These are phyloP conservation scores for Prunus yedoensis DNA, from an alignment of 331 rosid genomes.

Conservation along the genomic window DNA sequence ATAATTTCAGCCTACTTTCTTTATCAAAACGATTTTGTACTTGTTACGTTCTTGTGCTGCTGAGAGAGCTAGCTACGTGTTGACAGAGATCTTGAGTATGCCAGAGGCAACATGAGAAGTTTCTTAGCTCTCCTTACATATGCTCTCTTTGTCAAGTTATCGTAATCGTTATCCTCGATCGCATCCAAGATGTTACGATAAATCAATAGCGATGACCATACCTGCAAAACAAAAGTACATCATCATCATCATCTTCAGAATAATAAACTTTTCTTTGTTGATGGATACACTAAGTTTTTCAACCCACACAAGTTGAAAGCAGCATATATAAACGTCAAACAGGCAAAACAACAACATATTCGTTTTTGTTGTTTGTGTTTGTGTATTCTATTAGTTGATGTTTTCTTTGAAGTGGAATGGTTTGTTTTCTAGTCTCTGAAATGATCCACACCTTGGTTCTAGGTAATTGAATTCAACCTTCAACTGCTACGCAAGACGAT, in stretches of 20 bases:
- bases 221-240: constrained; percentile 41
- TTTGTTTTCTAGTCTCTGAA: not conserved
- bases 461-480: too few relatives aligned
- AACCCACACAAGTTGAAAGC: not conserved
- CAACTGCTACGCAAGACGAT: too few relatives aligned
- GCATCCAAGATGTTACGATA: constrained; percentile 73
- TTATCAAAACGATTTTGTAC: too few relatives aligned
- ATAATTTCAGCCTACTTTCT: not conserved
- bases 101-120: constrained; percentile 60
- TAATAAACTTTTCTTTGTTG: not conserved
- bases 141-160: constrained; percentile 78
- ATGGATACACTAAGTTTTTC: not conserved
- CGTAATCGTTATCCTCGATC: constrained; percentile 71
- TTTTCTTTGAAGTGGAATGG: not conserved
- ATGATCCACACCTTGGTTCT: too few relatives aligned
- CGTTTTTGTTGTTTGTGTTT: not conserved
- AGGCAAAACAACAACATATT: not conserved
- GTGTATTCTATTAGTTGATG: not conserved
- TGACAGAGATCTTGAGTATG: constrained; percentile 62
- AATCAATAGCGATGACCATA: constrained; percentile 73
- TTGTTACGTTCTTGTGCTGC: not conserved
- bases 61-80: constrained; percentile 2
- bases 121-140: constrained; percentile 65
- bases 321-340: not conserved
- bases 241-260: too few relatives aligned